These are phyloP conservation scores for Fagopyrum esculentum DNA, from an alignment of 148 eudicot species.

Conservation along the genomic window DNA sequence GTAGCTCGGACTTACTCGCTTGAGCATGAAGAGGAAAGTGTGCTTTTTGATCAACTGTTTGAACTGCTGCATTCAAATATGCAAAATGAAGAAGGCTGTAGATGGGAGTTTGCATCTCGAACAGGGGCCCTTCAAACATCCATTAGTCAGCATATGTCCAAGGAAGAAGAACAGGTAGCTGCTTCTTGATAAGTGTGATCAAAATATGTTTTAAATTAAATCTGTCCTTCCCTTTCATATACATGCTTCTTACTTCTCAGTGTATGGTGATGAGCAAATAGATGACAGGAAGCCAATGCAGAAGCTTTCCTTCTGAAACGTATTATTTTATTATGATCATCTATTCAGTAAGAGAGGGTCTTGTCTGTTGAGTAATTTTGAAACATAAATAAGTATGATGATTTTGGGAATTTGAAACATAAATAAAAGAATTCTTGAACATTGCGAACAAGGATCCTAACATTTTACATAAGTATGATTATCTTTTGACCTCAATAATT, in stretches of 20 bases:
- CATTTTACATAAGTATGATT: not conserved
- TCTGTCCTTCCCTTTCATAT: not conserved
- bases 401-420: too few relatives aligned
- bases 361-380: too few relatives aligned
- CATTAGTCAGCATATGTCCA: slow-evolving; percentile 94
- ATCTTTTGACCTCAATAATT: not conserved
- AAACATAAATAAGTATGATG: too few relatives aligned
- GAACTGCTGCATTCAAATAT: slow-evolving; percentile 45
- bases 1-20: slow-evolving; percentile 92
- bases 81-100: slow-evolving; percentile 62
- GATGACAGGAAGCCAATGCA: not conserved
- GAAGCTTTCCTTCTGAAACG: not conserved
- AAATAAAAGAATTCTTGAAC: not conserved
- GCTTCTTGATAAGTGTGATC: not conserved
- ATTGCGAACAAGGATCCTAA: not conserved
- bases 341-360: not conserved
- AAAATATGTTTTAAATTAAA: not conserved
- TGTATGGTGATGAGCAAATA: not conserved
- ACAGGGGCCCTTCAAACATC: slow-evolving; percentile 92
- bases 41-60: slow-evolving; percentile 83
- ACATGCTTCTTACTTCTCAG: not conserved
- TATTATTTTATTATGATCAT: not conserved
- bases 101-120: slow-evolving; percentile 87
- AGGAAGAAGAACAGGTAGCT: slow-evolving; percentile 91
- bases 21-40: slow-evolving; percentile 94